These are phyloP conservation scores for Neoarthrinium moseri DNA, from an alignment of 2,329 filamentous ascomycete species.

Conservation along the genomic window DNA sequence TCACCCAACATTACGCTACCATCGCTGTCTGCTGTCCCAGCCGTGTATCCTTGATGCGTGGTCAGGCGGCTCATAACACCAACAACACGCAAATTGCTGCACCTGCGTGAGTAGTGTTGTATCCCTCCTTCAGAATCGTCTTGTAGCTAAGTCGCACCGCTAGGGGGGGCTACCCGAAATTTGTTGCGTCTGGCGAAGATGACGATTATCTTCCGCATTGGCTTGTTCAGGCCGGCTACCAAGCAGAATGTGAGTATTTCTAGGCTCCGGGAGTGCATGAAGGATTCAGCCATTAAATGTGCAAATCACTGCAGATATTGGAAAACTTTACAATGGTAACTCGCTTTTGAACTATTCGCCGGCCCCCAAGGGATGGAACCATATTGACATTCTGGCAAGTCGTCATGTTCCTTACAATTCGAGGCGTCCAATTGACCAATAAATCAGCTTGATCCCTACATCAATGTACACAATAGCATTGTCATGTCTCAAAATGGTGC, in stretches of 20 bases:
- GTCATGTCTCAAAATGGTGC: slow-evolving; percentile 5
- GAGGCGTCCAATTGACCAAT: not conserved
- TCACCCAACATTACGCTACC: slow-evolving; percentile 26
- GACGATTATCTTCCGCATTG: slow-evolving; percentile 14
- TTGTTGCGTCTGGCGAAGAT: slow-evolving; percentile 8
- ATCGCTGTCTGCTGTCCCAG: slow-evolving; percentile 25
- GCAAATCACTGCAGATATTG: not conserved
- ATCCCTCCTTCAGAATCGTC: not conserved
- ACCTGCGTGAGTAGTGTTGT: slow-evolving; percentile 2
- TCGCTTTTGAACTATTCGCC: not conserved
- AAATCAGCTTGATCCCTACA: slow-evolving; percentile 4
- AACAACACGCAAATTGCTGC: slow-evolving; percentile 21
- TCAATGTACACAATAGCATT: slow-evolving; percentile 2
- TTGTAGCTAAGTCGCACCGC: not conserved
- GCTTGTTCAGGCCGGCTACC: slow-evolving; percentile 12
- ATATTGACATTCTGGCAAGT: slow-evolving; percentile 9
- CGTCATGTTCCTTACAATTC: not conserved
- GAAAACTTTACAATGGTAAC: slow-evolving; percentile 1
- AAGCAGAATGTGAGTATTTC: slow-evolving; percentile 9
- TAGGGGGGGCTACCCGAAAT: slow-evolving; percentile 14
- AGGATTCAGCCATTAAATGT: not conserved
- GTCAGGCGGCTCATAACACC: slow-evolving; percentile 23
- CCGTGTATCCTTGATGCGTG: slow-evolving; percentile 19
- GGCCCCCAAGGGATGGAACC: slow-evolving; percentile 1
- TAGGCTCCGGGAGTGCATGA: not conserved